phyloP scores from a whole-genome alignment of 31 red algal genomes.

The Asparagopsis taxiformis region DNA sequence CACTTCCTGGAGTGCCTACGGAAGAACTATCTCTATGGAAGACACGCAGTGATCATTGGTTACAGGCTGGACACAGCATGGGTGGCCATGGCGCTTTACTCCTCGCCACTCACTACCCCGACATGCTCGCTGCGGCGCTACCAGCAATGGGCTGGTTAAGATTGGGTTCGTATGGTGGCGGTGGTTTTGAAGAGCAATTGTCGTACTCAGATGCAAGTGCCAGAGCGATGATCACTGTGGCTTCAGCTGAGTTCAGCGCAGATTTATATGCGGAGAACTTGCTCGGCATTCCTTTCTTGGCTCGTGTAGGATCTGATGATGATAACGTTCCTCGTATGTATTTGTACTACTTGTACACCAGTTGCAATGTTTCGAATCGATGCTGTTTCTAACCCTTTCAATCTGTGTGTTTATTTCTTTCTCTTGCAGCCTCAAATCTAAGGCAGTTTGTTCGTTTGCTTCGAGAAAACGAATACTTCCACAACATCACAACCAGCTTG shows the following conservation, averaged over 20 bases:
- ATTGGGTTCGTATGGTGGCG: slow-evolving; percentile 30
- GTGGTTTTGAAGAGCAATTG: slow-evolving; percentile 16
- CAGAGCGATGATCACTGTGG: slow-evolving; percentile 33
- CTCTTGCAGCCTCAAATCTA: slow-evolving; percentile 52
- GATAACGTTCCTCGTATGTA: slow-evolving; percentile 64
- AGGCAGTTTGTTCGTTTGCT: slow-evolving; percentile 40
- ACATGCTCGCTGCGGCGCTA: slow-evolving; percentile 47
- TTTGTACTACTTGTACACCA: not conserved
- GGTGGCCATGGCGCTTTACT: slow-evolving; percentile 69
- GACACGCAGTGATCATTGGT: slow-evolving; percentile 21
- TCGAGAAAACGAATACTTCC: slow-evolving; percentile 41
- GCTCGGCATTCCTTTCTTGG: slow-evolving; percentile 66
- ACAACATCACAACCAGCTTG: slow-evolving; percentile 22
- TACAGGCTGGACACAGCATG: slow-evolving; percentile 70
- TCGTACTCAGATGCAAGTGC: slow-evolving; percentile 32
- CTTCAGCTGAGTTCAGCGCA: slow-evolving; percentile 40
- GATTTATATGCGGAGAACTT: slow-evolving; percentile 67
- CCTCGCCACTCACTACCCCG: slow-evolving; percentile 50
- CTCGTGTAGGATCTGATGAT: slow-evolving; percentile 58
- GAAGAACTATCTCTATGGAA: slow-evolving; percentile 22
- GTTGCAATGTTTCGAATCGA: not conserved
- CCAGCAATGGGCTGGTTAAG: slow-evolving; percentile 75
- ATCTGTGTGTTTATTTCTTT: not conserved
- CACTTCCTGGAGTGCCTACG: slow-evolving; percentile 47
- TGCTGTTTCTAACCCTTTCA: not conserved